Evolutionary conservation across 164 flowering plant genomes (phyloP).

Genomic region (Taxillus chinensis): DNA sequence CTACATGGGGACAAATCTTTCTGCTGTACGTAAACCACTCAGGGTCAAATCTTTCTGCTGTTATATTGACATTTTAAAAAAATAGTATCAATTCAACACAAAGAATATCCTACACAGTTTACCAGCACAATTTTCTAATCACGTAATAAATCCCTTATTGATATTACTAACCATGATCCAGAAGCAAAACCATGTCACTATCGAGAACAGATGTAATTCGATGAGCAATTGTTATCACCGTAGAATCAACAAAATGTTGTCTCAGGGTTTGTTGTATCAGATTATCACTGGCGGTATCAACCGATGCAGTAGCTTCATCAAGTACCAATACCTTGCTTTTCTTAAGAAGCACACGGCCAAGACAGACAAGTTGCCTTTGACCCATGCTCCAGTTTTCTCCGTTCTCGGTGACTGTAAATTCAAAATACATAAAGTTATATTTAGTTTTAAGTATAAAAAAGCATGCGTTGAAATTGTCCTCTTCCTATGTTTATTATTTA

Average conservation of each 20-base stretch:
- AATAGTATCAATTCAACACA: background rate
- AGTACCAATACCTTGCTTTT: constrained; percentile 41
- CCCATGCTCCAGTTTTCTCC: constrained; percentile 67
- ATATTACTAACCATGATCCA: constrained; percentile 15
- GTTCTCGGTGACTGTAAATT: constrained; percentile 26
- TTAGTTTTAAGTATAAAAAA: no score
- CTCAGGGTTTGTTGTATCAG: constrained; percentile 32
- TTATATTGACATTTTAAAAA: background rate
- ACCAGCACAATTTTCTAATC: no score
- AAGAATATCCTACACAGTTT: no score
- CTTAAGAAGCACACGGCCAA: constrained; percentile 40
- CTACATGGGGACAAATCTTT: no score
- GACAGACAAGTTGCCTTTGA: constrained; percentile 43
- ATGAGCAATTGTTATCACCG: constrained; percentile 42
- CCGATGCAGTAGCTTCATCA: constrained; percentile 61
- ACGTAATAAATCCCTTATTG: no score
- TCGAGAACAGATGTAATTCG: constrained; percentile 35
- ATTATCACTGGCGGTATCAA: constrained; percentile 42
- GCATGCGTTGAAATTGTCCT: no score
- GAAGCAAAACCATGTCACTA: constrained; percentile 19
- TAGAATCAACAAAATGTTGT: constrained; percentile 25
- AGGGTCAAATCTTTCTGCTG: no score
- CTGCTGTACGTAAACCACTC: no score
- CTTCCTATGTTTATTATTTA: no score
- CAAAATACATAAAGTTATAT: background rate